Evolutionary conservation across 2,329 filamentous ascomycete species (phyloP).

Genomic region (Myriosclerotinia curreyana): DNA sequence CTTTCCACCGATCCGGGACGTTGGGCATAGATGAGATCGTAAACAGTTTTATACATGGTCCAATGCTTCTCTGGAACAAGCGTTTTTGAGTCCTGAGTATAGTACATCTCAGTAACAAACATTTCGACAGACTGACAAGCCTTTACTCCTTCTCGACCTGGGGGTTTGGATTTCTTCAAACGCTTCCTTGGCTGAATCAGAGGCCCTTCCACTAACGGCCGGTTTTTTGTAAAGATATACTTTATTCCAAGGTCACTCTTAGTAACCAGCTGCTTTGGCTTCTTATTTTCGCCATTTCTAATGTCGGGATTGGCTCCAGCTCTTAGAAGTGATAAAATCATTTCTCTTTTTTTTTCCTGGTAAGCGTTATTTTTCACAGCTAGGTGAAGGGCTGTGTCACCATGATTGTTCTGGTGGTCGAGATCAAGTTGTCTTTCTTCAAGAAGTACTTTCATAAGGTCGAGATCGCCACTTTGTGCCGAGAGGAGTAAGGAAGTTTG

Average conservation of each 20-base stretch:
- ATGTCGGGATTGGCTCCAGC: not conserved
- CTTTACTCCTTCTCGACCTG: not conserved
- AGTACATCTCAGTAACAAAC: not conserved
- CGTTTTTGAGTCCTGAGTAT: not conserved
- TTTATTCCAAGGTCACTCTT: not conserved
- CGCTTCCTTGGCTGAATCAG: not conserved
- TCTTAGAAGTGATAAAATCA: not conserved
- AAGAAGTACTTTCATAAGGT: not conserved
- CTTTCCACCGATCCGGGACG: not conserved
- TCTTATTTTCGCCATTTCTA: not conserved
- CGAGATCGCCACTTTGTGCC: not conserved
- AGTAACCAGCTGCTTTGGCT: not conserved
- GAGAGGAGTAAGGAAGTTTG: not conserved
- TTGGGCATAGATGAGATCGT: too few species aligned
- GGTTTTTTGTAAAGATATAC: not conserved
- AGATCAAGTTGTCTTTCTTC: not conserved
- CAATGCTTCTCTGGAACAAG: not conserved
- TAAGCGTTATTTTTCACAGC: not conserved
- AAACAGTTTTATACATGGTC: not conserved
- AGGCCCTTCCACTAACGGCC: not conserved
- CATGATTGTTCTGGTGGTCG: not conserved
- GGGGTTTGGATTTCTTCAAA: not conserved
- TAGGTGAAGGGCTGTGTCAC: not conserved
- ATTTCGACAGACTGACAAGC: not conserved
- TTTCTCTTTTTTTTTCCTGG: not conserved